phyloP scores from a whole-genome alignment of 2,329 filamentous ascomycete genomes.

The Claviceps quebecensis region DNA sequence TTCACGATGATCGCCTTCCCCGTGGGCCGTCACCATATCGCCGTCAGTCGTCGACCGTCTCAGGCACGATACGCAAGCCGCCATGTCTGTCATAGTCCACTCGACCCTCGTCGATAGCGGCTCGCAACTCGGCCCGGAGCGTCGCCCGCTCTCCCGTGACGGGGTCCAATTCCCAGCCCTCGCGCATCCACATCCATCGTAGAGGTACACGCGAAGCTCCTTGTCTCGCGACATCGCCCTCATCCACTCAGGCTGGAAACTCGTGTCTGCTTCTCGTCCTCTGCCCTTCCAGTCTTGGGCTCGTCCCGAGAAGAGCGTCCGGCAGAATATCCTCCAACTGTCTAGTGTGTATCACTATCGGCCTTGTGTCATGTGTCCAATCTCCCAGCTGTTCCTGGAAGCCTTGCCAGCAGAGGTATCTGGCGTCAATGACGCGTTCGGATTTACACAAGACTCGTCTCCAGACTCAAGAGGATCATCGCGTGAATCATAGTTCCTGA shows the following conservation, averaged over 20 bases:
- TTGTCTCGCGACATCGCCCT: slow-evolving; percentile 72
- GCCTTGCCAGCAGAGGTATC: slow-evolving; percentile 3
- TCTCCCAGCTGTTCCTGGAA: slow-evolving; percentile 52
- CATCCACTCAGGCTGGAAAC: slow-evolving; percentile 81
- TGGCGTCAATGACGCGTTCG: neutral
- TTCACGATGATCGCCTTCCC: too few relatives aligned
- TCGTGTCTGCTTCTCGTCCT: slow-evolving; percentile 24
- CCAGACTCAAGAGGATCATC: slow-evolving; percentile 13
- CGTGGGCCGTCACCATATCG: neutral
- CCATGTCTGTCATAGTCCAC: slow-evolving; percentile 42
- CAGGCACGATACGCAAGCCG: slow-evolving; percentile 26
- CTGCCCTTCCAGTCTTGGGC: slow-evolving; percentile 53
- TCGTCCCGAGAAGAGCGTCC: slow-evolving; percentile 54
- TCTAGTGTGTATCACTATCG: slow-evolving; percentile 77
- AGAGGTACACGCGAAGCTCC: slow-evolving; percentile 77
- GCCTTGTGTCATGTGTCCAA: slow-evolving; percentile 72
- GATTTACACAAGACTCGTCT: neutral
- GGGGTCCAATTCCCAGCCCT: slow-evolving; percentile 72
- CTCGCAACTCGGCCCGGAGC: slow-evolving; percentile 37
- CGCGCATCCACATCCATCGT: slow-evolving; percentile 82
- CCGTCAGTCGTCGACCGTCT: slow-evolving; percentile 6
- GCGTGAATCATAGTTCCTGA: slow-evolving; percentile 32
- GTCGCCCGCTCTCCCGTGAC: slow-evolving; percentile 48
- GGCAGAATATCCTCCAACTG: slow-evolving; percentile 87
- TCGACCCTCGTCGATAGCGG: slow-evolving; percentile 41